These are phyloP conservation scores for Hysterangium stoloniferum DNA, from an alignment of 768 basidiomycete genomes.

Conservation along the genomic window DNA sequence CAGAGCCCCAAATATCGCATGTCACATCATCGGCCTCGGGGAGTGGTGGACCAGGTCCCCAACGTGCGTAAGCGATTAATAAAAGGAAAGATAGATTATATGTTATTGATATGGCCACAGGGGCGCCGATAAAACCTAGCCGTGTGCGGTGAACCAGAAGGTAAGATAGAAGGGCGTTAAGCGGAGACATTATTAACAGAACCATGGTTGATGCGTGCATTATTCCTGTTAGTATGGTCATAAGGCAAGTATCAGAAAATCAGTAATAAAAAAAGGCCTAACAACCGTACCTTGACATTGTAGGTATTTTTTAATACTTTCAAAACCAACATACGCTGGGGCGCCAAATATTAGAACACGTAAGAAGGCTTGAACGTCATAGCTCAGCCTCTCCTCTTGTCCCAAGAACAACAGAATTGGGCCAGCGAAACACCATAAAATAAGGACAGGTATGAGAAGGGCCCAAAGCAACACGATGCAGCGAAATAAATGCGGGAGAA, in stretches of 20 bases:
- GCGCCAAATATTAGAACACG: conserved; percentile 57
- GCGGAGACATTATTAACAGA: conserved; percentile 52
- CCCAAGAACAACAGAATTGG: conserved; percentile 57
- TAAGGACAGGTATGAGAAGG: conserved; percentile 52
- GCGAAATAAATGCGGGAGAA: conserved; percentile 66
- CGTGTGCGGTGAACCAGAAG: conserved; percentile 54
- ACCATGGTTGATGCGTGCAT: conserved; percentile 65
- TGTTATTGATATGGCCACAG: conserved; percentile 57
- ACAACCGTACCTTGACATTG: conserved; percentile 60
- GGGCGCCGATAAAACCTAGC: conserved; percentile 58
- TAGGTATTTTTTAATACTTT: conserved; percentile 71
- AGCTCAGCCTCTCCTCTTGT: conserved; percentile 48
- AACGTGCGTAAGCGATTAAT: conserved; percentile 30
- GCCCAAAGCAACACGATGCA: conserved; percentile 58
- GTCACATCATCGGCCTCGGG: neutral
- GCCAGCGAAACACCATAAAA: conserved; percentile 58
- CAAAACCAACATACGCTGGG: conserved; percentile 69
- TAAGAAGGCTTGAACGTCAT: conserved; percentile 56
- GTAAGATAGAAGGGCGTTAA: conserved; percentile 57
- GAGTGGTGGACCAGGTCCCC: conserved; percentile 8
- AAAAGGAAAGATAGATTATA: conserved; percentile 62
- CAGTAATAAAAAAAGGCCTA: neutral
- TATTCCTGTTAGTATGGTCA: conserved; percentile 41
- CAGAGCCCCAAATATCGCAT: neutral
- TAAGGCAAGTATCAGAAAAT: conserved; percentile 6